A percentile compares a stretch with the other conserved stretches of the same genome.
Conservation (phyloP, 371 early-diverging fungal species). For the Mortierella sp. region DNA sequence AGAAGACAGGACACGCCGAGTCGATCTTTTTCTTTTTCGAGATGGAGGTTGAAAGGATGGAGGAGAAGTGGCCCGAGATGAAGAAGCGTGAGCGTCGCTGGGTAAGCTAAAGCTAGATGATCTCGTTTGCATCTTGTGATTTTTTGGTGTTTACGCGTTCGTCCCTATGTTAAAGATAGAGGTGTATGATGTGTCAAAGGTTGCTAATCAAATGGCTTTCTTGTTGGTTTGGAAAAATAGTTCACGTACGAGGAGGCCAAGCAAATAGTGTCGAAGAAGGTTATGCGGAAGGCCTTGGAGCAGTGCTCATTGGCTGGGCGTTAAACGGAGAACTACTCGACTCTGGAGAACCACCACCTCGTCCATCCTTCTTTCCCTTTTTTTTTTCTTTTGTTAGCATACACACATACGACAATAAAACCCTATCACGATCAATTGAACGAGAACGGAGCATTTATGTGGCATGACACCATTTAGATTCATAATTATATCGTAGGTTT, state of each 20-base stretch:
- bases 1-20: conserved; percentile 61
- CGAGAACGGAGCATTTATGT: too few species aligned
- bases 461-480: too few species aligned
- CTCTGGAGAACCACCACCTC: not conserved
- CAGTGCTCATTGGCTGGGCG: conserved; percentile 58
- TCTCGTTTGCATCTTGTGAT: not conserved
- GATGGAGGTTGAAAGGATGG: conserved; percentile 64
- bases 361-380: not conserved
- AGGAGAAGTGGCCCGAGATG: conserved; percentile 71
- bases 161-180: not conserved
- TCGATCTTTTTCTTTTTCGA: conserved; percentile 70
- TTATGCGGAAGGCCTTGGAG: conserved; percentile 67
- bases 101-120: conserved; percentile 58
- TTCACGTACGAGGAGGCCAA: conserved; percentile 71
- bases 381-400: too few species aligned
- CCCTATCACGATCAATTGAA: too few species aligned
- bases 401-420: too few species aligned
- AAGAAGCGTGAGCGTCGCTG: conserved; percentile 66
- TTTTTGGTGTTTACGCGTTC: not conserved
- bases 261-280: conserved; percentile 62
- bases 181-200: not conserved
- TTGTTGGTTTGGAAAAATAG: conserved; percentile 38
- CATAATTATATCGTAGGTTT: not conserved
- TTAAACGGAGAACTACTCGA: not conserved
- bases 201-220: not conserved